Conservation (phyloP, 83 land plant species). For the Picea mariana region DNA sequence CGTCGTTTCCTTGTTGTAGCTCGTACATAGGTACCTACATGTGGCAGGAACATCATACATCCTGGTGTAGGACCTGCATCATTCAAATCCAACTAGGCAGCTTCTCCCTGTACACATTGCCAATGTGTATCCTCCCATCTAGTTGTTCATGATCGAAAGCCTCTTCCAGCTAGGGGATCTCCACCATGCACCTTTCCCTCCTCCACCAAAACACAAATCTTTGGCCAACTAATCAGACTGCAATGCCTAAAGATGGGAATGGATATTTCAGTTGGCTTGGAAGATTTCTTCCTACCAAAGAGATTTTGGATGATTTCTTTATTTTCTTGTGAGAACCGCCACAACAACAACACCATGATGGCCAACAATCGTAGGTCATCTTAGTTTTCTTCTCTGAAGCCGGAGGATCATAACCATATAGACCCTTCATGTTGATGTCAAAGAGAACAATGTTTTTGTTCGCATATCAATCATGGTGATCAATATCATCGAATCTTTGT, state of each 20-base stretch:
- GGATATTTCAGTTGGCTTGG: constrained; percentile 27
- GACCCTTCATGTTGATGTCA: constrained; percentile 82
- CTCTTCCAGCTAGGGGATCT: too few relatives aligned
- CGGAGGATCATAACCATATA: constrained; percentile 87
- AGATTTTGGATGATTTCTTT: constrained; percentile 33
- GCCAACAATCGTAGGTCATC: constrained; percentile 82
- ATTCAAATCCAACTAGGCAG: too few relatives aligned
- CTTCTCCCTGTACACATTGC: too few relatives aligned
- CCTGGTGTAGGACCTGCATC: too few relatives aligned
- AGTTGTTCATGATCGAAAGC: too few relatives aligned
- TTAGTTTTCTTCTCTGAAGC: constrained; percentile 59
- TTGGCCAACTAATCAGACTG: too few relatives aligned
- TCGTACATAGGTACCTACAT: too few relatives aligned
- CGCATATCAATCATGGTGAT: constrained; percentile 73
- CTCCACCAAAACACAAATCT: too few relatives aligned
- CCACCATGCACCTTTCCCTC: too few relatives aligned
- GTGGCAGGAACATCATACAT: too few relatives aligned
- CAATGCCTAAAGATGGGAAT: constrained; percentile 50
- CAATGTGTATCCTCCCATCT: too few relatives aligned
- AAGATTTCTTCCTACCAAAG: constrained; percentile 33
- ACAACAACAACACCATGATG: constrained; percentile 68
- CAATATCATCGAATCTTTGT: constrained; percentile 34
- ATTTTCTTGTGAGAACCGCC: constrained; percentile 31
- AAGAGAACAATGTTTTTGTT: constrained; percentile 82
- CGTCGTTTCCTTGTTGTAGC: too few relatives aligned